These are phyloP conservation scores for Mariannaea elegans DNA, from an alignment of 2,329 filamentous ascomycete genomes.

Conservation along the genomic window DNA sequence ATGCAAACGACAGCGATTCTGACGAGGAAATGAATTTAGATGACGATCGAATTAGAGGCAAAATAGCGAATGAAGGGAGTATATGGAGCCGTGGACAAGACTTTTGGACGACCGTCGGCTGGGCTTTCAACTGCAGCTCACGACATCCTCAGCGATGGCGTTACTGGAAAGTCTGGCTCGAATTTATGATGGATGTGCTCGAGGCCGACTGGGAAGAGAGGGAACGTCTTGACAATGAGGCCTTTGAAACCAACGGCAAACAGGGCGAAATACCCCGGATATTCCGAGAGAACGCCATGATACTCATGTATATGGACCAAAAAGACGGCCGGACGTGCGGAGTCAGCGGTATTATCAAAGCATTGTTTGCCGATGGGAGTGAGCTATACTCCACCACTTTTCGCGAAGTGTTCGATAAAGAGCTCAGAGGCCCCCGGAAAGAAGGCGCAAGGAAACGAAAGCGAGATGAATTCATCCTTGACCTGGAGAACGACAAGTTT, in stretches of 20 bases:
- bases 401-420: conserved; percentile 73
- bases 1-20: conserved; percentile 54
- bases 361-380: conserved; percentile 73
- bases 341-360: conserved; percentile 67
- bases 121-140: conserved; percentile 91
- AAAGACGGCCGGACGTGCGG: conserved; percentile 55
- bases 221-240: conserved; percentile 56
- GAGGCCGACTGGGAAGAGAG: conserved; percentile 75
- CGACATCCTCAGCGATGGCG: conserved; percentile 78
- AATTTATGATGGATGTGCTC: conserved; percentile 80
- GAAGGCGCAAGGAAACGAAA: conserved; percentile 60
- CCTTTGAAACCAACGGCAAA: conserved; percentile 30
- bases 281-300: conserved; percentile 62
- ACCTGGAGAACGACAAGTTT: conserved; percentile 68
- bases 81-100: conserved; percentile 82
- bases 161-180: conserved; percentile 83
- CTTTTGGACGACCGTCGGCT: conserved; percentile 89
- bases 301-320: conserved; percentile 67
- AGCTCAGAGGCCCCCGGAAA: conserved; percentile 55
- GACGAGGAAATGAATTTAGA: conserved; percentile 56
- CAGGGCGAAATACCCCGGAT: conserved; percentile 37
- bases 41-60: conserved; percentile 62
- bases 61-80: conserved; percentile 70
- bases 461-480: conserved; percentile 53
- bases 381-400: conserved; percentile 63